A percentile compares a stretch with the other conserved stretches of the same genome.
Evolutionary conservation across 148 eudicot genomes (phyloP).

Genomic region (Rhododendron henanense): DNA sequence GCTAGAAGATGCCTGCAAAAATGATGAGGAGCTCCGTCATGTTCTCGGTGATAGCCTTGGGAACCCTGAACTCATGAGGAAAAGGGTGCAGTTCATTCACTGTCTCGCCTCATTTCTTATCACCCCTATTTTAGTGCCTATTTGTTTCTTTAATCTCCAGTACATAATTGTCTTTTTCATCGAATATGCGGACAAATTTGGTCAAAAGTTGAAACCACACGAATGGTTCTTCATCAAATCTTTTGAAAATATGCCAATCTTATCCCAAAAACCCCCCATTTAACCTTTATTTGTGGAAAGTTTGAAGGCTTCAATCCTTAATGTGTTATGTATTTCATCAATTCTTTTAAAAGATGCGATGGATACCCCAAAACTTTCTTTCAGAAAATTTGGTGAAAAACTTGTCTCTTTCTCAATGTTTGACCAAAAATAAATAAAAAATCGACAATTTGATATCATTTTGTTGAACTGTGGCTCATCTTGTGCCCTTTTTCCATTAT

Average conservation of each 20-base stretch:
- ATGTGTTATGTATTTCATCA: neutral
- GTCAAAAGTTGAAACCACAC: neutral
- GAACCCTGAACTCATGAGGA: conserved; percentile 83
- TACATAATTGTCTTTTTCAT: neutral
- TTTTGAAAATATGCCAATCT: neutral
- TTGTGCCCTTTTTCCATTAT: neutral
- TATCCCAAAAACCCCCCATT: neutral
- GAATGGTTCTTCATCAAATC: neutral
- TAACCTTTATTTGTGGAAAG: neutral
- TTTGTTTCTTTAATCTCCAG: neutral
- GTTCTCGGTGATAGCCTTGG: conserved; percentile 97
- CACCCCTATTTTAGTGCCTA: neutral
- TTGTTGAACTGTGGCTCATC: neutral
- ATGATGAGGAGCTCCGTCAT: conserved; percentile 78
- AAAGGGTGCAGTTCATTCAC: conserved; percentile 41
- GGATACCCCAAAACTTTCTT: neutral
- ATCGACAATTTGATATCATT: neutral
- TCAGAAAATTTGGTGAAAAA: neutral
- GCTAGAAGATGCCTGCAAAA: conserved; percentile 84
- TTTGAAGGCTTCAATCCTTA: neutral
- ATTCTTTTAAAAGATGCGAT: neutral
- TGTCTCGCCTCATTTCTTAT: neutral
- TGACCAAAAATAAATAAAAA: neutral
- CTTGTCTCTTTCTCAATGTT: neutral
- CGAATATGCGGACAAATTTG: neutral